A percentile compares a stretch with the other conserved stretches of the same genome.
Conservation (phyloP, 331 rosid genomes). For the Acacia pycnantha region DNA sequence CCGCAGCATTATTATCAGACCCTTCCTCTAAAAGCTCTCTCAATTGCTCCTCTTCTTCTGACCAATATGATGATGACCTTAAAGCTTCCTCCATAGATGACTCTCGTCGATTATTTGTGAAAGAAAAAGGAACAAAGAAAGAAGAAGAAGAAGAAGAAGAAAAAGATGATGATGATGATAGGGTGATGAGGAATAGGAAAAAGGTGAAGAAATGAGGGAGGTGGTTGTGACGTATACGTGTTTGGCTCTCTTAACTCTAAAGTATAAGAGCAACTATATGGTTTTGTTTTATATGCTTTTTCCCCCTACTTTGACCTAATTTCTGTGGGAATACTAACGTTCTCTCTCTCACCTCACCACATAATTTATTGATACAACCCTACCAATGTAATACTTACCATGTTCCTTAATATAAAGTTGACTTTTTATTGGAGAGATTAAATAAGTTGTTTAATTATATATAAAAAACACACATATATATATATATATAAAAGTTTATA, state of each 20-base stretch:
- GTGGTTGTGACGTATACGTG: slow-evolving; percentile 56
- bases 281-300: slow-evolving; percentile 46
- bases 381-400: not conserved
- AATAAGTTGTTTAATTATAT: too few species aligned
- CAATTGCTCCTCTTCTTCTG: slow-evolving; percentile 58
- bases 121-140: not conserved
- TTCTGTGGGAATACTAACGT: slow-evolving; percentile 6
- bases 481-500: too few species aligned
- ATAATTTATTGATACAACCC: not conserved
- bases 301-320: slow-evolving; percentile 47
- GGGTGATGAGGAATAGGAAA: slow-evolving; percentile 29
- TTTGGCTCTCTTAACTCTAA: slow-evolving; percentile 54
- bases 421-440: too few species aligned
- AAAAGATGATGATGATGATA: slow-evolving; percentile 20
- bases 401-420: too few species aligned
- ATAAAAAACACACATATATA: too few species aligned
- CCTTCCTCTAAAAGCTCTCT: slow-evolving; percentile 68
- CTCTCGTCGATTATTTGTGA: not conserved
- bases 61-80: slow-evolving; percentile 48
- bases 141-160: not conserved
- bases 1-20: slow-evolving; percentile 50
- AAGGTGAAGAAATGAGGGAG: slow-evolving; percentile 67
- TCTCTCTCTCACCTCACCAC: slow-evolving; percentile 16
- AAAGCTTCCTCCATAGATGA: slow-evolving; percentile 39
- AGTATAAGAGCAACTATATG: slow-evolving; percentile 28